Conservation (phyloP, 331 rosid genomes). For the Rhamnella rubrinervis region DNA sequence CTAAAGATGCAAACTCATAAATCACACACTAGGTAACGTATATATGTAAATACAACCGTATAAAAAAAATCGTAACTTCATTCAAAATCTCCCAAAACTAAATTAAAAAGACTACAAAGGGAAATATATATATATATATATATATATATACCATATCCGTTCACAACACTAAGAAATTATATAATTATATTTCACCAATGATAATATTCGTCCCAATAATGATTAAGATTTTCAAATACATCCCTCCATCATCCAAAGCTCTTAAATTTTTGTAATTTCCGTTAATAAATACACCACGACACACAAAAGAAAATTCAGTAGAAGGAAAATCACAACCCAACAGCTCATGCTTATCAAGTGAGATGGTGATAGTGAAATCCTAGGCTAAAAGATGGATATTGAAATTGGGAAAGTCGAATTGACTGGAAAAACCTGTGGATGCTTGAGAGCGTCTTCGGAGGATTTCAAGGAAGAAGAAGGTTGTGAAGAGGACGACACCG, state of each 20-base stretch:
- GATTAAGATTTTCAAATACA: neutral
- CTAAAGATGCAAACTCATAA: too few species aligned
- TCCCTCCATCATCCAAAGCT: neutral
- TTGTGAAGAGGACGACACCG: conserved; percentile 31
- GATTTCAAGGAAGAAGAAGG: conserved; percentile 26
- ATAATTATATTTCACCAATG: too few species aligned
- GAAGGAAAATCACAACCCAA: conserved; percentile 1
- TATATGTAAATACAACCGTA: too few species aligned
- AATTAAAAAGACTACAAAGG: too few species aligned
- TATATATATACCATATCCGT: too few species aligned
- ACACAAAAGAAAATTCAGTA: neutral
- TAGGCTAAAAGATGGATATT: neutral
- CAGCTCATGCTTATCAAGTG: neutral
- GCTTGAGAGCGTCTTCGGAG: conserved; percentile 25
- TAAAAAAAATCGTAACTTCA: too few species aligned
- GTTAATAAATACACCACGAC: too few species aligned
- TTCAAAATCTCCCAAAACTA: too few species aligned
- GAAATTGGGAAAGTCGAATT: conserved; percentile 1
- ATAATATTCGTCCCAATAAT: too few species aligned
- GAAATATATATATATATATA: too few species aligned
- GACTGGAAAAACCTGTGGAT: conserved; percentile 37
- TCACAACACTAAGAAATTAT: too few species aligned
- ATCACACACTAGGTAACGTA: too few species aligned
- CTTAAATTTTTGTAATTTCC: neutral
- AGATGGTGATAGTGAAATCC: neutral